Percentiles rank a stretch among this genome's conserved stretches.
Evolutionary conservation across 306 rosid species (phyloP).

Genomic region (Cucurbita argyrosperma): DNA sequence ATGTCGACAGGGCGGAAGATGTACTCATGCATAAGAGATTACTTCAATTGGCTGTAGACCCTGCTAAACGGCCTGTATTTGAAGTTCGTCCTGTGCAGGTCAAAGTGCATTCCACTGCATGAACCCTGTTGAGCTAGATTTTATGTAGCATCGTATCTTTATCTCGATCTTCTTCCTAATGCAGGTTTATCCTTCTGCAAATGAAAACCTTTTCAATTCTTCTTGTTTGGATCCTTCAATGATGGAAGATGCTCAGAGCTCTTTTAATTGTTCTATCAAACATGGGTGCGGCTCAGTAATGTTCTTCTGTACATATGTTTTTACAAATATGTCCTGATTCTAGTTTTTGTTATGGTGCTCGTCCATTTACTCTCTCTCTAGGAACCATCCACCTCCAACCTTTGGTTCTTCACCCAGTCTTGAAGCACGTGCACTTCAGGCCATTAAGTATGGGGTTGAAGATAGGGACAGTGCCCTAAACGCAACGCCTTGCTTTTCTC

Average conservation of each 20-base stretch:
- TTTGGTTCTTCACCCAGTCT: slow-evolving; percentile 89
- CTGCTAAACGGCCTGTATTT: slow-evolving; percentile 58
- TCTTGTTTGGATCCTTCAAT: slow-evolving; percentile 54
- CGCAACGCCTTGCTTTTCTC: slow-evolving; percentile 23
- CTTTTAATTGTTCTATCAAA: slow-evolving; percentile 37
- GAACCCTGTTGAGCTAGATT: neutral
- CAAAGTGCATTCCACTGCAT: neutral
- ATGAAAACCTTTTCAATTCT: slow-evolving; percentile 36
- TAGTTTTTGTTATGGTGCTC: neutral
- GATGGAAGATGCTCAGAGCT: slow-evolving; percentile 92
- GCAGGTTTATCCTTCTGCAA: slow-evolving; percentile 66
- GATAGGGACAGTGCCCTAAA: slow-evolving; percentile 57
- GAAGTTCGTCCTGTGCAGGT: slow-evolving; percentile 92
- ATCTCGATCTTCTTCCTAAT: slow-evolving; percentile 9
- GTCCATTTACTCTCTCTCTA: slow-evolving; percentile 16
- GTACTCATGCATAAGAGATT: slow-evolving; percentile 75
- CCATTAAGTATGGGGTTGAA: slow-evolving; percentile 31
- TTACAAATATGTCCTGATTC: neutral
- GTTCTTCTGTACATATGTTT: neutral
- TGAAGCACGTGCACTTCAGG: slow-evolving; percentile 53
- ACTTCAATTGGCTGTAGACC: slow-evolving; percentile 71
- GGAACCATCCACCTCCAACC: slow-evolving; percentile 88
- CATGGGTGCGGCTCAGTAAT: slow-evolving; percentile 52
- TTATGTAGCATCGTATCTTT: neutral
- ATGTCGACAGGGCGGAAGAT: slow-evolving; percentile 97